phyloP scores from a whole-genome alignment of 257 asterid species.

The Verbascum thapsus region DNA sequence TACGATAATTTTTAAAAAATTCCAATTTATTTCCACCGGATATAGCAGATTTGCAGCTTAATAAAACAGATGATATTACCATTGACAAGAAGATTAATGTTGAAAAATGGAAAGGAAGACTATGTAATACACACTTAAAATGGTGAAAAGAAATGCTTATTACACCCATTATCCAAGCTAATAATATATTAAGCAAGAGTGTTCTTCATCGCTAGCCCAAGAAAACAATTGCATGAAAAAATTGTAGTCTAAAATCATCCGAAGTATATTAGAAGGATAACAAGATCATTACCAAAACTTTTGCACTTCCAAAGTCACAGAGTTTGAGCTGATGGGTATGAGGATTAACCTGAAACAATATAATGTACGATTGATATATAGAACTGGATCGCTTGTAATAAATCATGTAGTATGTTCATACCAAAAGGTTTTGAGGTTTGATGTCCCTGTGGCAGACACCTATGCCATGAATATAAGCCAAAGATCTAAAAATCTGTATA shows the following conservation, averaged over 20 bases:
- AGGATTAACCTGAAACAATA: slow-evolving; percentile 53
- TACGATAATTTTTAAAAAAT: background rate
- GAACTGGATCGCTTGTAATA: no score
- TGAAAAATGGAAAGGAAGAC: no score
- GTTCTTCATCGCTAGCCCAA: no score
- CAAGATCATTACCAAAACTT: slow-evolving; percentile 37
- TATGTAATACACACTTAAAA: no score
- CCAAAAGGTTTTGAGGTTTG: slow-evolving; percentile 72
- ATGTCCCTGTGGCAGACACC: slow-evolving; percentile 73
- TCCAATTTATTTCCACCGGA: background rate
- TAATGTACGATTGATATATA: no score
- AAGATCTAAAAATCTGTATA: slow-evolving; percentile 58
- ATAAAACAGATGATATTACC: background rate
- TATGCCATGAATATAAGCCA: slow-evolving; percentile 55
- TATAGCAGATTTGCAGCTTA: background rate
- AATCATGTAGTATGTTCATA: slow-evolving; percentile 10
- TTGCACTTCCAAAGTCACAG: slow-evolving; percentile 37
- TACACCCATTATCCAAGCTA: no score
- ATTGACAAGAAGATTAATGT: no score
- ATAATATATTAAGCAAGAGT: no score
- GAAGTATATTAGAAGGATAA: no score
- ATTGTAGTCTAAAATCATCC: no score
- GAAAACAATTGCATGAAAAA: no score
- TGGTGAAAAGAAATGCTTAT: no score
- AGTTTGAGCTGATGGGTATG: slow-evolving; percentile 48